Percentiles rank a stretch among this genome's conserved stretches.
Conservation (phyloP, 2,329 filamentous ascomycete genomes). For the Elsinoe ampelina region DNA sequence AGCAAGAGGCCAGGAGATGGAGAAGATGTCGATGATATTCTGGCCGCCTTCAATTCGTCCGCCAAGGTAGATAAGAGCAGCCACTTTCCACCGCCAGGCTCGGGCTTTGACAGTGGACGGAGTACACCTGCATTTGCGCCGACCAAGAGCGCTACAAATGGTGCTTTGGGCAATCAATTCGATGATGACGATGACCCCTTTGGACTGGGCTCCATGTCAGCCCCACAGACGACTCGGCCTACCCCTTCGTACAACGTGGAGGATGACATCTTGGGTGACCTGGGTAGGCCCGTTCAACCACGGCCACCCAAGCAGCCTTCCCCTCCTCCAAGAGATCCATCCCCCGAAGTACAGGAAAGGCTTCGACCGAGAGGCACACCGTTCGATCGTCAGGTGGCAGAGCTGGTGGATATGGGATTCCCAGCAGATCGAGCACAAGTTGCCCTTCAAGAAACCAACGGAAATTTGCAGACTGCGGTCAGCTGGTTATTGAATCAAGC, state of each 20-base stretch:
- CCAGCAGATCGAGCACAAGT: constrained; percentile 70
- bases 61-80: constrained; percentile 52
- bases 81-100: constrained; percentile 43
- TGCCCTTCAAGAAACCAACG: constrained; percentile 71
- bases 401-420: constrained; percentile 93
- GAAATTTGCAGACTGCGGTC: constrained; percentile 77
- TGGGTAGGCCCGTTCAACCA: constrained; percentile 45
- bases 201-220: constrained; percentile 48
- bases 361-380: constrained; percentile 28
- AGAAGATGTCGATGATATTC: constrained; percentile 48
- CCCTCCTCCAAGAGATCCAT: constrained; percentile 13
- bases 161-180: background rate
- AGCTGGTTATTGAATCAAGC: constrained; percentile 87
- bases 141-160: background rate
- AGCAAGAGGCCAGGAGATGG: constrained; percentile 13
- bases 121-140: constrained; percentile 29
- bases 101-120: constrained; percentile 30
- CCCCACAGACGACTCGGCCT: constrained; percentile 18
- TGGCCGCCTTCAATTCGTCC: constrained; percentile 52
- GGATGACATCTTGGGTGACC: constrained; percentile 53
- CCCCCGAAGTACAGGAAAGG: background rate
- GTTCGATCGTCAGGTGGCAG: constrained; percentile 71
- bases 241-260: constrained; percentile 37
- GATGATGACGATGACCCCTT: constrained; percentile 79
- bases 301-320: constrained; percentile 32